Percentiles rank a stretch among this genome's conserved stretches.
These are phyloP conservation scores for Dendrobium huoshanense DNA, from an alignment of 106 monocot species.

Conservation along the genomic window DNA sequence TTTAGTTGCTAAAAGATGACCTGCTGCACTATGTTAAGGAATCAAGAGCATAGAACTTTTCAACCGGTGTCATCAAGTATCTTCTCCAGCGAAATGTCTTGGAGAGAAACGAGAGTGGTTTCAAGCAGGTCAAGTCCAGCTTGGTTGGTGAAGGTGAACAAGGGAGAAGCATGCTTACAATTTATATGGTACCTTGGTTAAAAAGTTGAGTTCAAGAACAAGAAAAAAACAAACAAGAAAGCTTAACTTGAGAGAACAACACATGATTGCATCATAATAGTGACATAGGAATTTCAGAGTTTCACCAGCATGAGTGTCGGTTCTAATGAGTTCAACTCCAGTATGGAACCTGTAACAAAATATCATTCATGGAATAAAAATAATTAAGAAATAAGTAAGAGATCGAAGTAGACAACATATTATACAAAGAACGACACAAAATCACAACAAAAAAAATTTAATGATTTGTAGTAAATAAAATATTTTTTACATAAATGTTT, in stretches of 20 bases:
- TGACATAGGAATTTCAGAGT: no score
- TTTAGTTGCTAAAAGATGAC: conserved; percentile 4
- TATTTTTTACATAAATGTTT: no score
- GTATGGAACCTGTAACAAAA: no score
- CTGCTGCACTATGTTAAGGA: conserved; percentile 87
- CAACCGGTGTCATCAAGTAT: conserved; percentile 57
- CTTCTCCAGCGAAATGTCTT: conserved; percentile 2
- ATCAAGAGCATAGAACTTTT: conserved; percentile 53
- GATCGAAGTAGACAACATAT: no score
- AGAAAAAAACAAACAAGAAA: not conserved
- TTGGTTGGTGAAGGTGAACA: conserved; percentile 64
- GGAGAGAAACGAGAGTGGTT: conserved; percentile 3
- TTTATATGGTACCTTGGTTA: not conserved
- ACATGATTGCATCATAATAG: no score
- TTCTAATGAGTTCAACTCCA: no score
- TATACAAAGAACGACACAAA: no score
- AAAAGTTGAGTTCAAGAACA: not conserved
- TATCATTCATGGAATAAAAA: no score
- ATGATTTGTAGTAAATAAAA: no score
- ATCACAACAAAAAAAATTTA: no score
- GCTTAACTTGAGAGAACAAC: no score
- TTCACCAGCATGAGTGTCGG: no score
- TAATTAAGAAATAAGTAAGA: not conserved
- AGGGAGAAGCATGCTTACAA: conserved; percentile 26
- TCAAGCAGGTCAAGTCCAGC: conserved; percentile 87